phyloP scores from a whole-genome alignment of 1,284 basidiomycete species.

The Apiotrichum porosum region DNA sequence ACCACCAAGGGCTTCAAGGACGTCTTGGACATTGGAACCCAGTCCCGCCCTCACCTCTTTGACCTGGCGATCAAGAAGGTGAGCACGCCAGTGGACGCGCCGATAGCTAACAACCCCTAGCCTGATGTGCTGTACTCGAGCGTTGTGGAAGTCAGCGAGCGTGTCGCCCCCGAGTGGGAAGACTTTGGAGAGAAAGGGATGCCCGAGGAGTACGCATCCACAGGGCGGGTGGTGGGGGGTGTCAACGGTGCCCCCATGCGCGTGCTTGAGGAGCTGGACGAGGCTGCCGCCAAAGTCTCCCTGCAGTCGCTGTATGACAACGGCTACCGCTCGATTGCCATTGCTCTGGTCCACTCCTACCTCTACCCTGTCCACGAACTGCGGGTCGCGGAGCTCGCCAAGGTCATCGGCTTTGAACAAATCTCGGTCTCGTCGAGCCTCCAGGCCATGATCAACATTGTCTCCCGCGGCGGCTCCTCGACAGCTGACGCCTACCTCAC shows the following conservation, averaged over 20 bases:
- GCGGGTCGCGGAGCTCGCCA: constrained; percentile 66
- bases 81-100: constrained; percentile 16
- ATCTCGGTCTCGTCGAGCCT: constrained; percentile 83
- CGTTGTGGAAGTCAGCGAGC: constrained; percentile 53
- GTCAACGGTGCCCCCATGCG: neutral
- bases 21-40: constrained; percentile 49
- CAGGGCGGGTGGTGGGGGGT: neutral
- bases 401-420: constrained; percentile 72
- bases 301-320: constrained; percentile 65
- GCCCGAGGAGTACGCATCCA: neutral
- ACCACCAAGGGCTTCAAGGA: constrained; percentile 56
- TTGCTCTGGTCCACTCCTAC: constrained; percentile 83
- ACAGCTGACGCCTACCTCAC: constrained; percentile 97
- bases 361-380: constrained; percentile 58
- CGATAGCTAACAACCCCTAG: constrained; percentile 48
- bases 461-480: constrained; percentile 83
- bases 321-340: constrained; percentile 77
- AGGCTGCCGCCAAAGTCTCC: no score
- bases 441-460: constrained; percentile 89
- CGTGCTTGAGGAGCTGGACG: constrained; percentile 30
- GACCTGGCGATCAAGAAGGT: constrained; percentile 22
- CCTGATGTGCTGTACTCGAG: constrained; percentile 48
- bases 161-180: constrained; percentile 51
- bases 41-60: constrained; percentile 42
- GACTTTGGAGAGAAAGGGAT: neutral